A percentile compares a stretch with the other conserved stretches of the same genome.
These are phyloP conservation scores for Stentor coeruleus DNA, from an alignment of 73 alveolate genomes.

Conservation along the genomic window DNA sequence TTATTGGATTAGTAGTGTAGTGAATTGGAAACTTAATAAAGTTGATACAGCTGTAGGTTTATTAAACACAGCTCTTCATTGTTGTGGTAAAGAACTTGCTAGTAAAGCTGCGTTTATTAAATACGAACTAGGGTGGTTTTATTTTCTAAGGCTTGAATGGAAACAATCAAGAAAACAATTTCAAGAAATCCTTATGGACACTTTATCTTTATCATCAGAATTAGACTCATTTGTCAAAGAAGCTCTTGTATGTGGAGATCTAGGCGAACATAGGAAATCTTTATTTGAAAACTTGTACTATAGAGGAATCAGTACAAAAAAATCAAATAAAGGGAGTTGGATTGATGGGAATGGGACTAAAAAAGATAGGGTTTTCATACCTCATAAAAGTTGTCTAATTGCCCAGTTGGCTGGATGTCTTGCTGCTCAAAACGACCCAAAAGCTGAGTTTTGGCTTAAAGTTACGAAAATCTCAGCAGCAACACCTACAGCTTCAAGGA, in stretches of 20 bases:
- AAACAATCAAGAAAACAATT: conserved; percentile 29
- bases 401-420: conserved; percentile 55
- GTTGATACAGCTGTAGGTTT: conserved; percentile 54
- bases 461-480: conserved; percentile 36
- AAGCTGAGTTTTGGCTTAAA: conserved; percentile 33
- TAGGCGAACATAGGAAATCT: background rate
- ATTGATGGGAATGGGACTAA: background rate
- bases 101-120: conserved; percentile 48
- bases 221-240: conserved; percentile 34
- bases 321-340: background rate
- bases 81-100: conserved; percentile 34
- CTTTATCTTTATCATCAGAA: conserved; percentile 28
- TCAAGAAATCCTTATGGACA: conserved; percentile 36
- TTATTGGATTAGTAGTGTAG: conserved; percentile 51
- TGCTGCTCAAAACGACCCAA: conserved; percentile 35
- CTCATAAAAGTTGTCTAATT: conserved; percentile 54
- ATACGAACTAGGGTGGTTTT: conserved; percentile 62
- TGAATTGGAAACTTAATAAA: conserved; percentile 52
- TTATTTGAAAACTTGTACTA: background rate
- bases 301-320: conserved; percentile 21
- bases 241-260: background rate
- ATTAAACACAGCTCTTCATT: conserved; percentile 33
- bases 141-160: conserved; percentile 48
- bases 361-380: conserved; percentile 47
- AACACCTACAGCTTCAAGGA: conserved; percentile 37